A percentile compares a stretch with the other conserved stretches of the same genome.
Evolutionary conservation across 2,329 filamentous ascomycete species (phyloP).

Genomic region (Pseudopithomyces chartarum): DNA sequence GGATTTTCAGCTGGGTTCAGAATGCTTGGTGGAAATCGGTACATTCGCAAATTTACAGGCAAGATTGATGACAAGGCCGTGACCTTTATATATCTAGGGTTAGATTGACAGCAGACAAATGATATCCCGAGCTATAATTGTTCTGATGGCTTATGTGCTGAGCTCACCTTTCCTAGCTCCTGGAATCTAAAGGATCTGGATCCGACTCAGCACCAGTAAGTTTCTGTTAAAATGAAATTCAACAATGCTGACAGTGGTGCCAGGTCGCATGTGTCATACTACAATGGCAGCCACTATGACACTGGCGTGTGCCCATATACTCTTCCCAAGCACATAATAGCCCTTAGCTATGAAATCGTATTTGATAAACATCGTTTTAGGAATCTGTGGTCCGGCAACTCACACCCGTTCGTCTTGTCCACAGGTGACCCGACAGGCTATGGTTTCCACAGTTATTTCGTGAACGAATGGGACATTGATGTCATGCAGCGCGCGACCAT

Average conservation of each 20-base stretch:
- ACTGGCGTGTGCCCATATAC: constrained; percentile 58
- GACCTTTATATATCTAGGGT: constrained; percentile 57
- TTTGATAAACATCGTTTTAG: background rate
- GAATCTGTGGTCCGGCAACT: constrained; percentile 2
- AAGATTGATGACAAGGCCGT: constrained; percentile 53
- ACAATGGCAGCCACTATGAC: constrained; percentile 49
- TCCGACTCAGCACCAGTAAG: constrained; percentile 61
- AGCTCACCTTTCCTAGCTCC: constrained; percentile 75
- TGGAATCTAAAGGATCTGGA: constrained; percentile 67
- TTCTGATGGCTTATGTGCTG: constrained; percentile 62
- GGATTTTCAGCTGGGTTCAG: constrained; percentile 74
- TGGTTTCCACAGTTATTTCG: constrained; percentile 57
- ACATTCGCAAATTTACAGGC: constrained; percentile 59
- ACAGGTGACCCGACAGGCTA: constrained; percentile 45
- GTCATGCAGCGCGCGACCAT: constrained; percentile 47
- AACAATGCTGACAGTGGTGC: background rate
- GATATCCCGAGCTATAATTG: constrained; percentile 73
- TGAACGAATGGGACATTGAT: constrained; percentile 57
- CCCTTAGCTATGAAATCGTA: constrained; percentile 59
- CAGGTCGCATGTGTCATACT: constrained; percentile 64
- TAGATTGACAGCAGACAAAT: constrained; percentile 49
- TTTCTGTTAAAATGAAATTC: background rate
- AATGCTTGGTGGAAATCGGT: constrained; percentile 71
- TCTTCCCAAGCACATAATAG: constrained; percentile 60
- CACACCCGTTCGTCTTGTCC: constrained; percentile 30